These are phyloP conservation scores for Monosporozyma aquatica DNA, from an alignment of 805 yeast species.

Conservation along the genomic window DNA sequence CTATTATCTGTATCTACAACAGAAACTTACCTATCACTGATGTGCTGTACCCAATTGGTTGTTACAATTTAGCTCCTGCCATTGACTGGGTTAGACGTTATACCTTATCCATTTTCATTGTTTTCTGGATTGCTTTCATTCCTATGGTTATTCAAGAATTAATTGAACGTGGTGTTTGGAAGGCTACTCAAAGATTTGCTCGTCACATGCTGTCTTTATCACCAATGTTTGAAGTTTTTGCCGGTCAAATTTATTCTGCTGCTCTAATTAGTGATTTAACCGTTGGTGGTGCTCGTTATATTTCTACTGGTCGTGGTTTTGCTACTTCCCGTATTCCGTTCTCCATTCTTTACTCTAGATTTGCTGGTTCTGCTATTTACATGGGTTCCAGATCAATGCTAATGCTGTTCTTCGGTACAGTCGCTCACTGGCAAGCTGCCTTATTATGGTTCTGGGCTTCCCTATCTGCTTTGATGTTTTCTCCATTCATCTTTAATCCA, in stretches of 20 bases:
- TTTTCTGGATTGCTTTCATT: constrained; percentile 69
- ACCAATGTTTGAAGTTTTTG: constrained; percentile 77
- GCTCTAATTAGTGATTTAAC: constrained; percentile 62
- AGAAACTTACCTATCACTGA: constrained; percentile 60
- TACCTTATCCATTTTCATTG: constrained; percentile 71
- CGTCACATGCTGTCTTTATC: constrained; percentile 64
- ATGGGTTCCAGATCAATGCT: constrained; percentile 74
- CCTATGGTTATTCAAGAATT: constrained; percentile 74
- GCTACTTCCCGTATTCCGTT: constrained; percentile 75
- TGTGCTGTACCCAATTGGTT: constrained; percentile 55
- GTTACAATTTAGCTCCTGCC: constrained; percentile 65
- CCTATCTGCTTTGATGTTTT: constrained; percentile 72
- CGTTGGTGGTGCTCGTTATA: constrained; percentile 81
- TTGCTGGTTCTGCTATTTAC: constrained; percentile 74
- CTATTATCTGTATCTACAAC: constrained; percentile 60
- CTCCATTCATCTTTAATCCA: constrained; percentile 95
- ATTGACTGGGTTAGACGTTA: constrained; percentile 78
- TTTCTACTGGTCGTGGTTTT: constrained; percentile 80
- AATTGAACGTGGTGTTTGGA: constrained; percentile 75
- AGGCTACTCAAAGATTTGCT: constrained; percentile 57
- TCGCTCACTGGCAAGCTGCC: constrained; percentile 85
- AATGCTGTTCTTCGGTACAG: constrained; percentile 63
- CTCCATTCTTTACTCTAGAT: constrained; percentile 63
- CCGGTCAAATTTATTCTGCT: constrained; percentile 68
- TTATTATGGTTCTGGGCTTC: constrained; percentile 97